Percentiles rank a stretch among this genome's conserved stretches.
Evolutionary conservation across 139 green algal species (phyloP).

Genomic region (Chlamydomonas sphaeroides): DNA sequence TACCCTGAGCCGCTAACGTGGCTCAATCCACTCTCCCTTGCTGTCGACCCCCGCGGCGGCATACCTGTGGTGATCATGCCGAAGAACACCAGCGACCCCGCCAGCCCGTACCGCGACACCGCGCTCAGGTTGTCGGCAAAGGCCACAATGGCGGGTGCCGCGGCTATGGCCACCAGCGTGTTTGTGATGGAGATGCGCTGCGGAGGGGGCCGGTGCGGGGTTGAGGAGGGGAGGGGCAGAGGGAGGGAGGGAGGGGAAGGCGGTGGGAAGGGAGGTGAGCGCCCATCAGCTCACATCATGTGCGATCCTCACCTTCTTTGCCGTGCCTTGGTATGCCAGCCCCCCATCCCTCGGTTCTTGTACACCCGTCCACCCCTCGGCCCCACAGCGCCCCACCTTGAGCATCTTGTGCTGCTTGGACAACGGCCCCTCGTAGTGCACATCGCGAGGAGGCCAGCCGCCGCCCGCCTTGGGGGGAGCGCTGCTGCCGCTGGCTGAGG

Average conservation of each 20-base stretch:
- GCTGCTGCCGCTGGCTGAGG: no score
- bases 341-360: no score
- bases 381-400: slow-evolving; percentile 8
- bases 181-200: slow-evolving; percentile 58
- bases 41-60: no score
- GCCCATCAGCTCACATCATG: no score
- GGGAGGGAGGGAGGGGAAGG: not conserved
- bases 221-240: not conserved
- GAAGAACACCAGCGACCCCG: slow-evolving; percentile 49
- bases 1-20: no score
- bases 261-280: no score
- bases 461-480: no score
- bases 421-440: slow-evolving; percentile 9
- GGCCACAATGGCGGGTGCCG: slow-evolving; percentile 51
- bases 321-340: no score
- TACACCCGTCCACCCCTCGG: not conserved
- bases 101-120: slow-evolving; percentile 43
- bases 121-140: slow-evolving; percentile 42
- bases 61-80: slow-evolving; percentile 54
- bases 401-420: slow-evolving; percentile 41
- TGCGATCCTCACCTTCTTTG: no score
- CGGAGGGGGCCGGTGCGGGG: not conserved
- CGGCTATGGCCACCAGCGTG: slow-evolving; percentile 46
- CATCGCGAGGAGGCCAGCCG: slow-evolving; percentile 16
- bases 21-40: no score